Conservation (phyloP, 2,329 filamentous ascomycete genomes). For the Cordyceps fumosorosea region DNA sequence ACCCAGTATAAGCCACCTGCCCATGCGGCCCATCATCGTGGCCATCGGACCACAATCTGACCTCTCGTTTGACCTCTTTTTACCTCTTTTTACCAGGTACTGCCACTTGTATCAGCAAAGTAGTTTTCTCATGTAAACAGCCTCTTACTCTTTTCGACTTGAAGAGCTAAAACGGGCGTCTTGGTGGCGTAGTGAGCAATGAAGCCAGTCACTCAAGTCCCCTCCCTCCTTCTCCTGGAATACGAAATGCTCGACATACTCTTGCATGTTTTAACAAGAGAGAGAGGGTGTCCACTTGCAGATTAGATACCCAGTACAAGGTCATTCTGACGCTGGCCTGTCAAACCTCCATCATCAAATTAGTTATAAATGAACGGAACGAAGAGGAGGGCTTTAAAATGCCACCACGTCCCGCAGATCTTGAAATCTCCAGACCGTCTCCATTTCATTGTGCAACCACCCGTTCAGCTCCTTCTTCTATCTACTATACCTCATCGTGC, state of each 20-base stretch:
- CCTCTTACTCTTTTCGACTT: too few species aligned
- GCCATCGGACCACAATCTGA: too few species aligned
- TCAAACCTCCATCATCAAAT: not conserved
- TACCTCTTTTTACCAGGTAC: too few species aligned
- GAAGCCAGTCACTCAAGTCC: not conserved
- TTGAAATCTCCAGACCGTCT: not conserved
- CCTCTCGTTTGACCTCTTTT: too few species aligned
- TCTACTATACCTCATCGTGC: not conserved
- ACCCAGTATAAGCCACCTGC: too few species aligned
- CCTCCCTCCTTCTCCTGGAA: not conserved
- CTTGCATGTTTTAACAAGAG: not conserved
- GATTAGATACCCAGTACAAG: not conserved
- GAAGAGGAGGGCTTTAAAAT: not conserved
- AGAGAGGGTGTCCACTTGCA: conserved; percentile 8
- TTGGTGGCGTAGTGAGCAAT: not conserved
- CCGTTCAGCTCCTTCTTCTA: not conserved
- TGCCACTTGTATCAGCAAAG: too few species aligned
- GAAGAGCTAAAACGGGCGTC: not conserved
- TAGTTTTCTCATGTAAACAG: not conserved
- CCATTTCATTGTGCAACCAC: not conserved
- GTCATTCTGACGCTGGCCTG: not conserved
- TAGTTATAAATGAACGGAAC: not conserved
- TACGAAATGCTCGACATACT: not conserved
- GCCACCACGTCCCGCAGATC: not conserved
- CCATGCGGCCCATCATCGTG: too few species aligned